phyloP scores from a whole-genome alignment of 1,284 basidiomycete species.

The Ganoderma sp. region DNA sequence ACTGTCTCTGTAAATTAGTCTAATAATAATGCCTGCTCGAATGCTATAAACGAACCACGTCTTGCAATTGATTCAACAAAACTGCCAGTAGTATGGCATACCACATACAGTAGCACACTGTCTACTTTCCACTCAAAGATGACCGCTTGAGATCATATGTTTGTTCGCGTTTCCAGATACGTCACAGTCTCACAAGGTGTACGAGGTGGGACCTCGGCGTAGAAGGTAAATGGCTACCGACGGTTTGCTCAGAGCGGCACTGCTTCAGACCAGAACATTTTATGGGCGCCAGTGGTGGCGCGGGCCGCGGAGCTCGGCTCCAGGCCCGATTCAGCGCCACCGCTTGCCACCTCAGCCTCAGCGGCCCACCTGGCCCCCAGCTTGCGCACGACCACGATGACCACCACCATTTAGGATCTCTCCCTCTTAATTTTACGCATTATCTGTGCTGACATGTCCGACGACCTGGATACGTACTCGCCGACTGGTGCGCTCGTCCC shows the following conservation, averaged over 20 bases:
- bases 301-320: background rate
- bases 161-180: background rate
- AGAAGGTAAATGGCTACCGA: too few relatives aligned
- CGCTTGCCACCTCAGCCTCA: background rate
- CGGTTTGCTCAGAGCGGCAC: too few relatives aligned
- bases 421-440: background rate
- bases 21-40: background rate
- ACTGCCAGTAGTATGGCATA: too few relatives aligned
- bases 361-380: background rate
- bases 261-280: background rate
- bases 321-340: background rate
- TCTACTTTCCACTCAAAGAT: too few relatives aligned
- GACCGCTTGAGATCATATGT: too few relatives aligned
- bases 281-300: background rate
- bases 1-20: background rate
- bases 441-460: conserved; percentile 24
- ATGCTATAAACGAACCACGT: background rate
- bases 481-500: conserved; percentile 33
- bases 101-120: background rate
- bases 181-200: background rate
- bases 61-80: too few relatives aligned
- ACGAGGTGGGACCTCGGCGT: background rate
- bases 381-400: conserved; percentile 22
- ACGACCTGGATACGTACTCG: conserved; percentile 32
- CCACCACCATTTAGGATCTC: background rate